Percentiles rank a stretch among this genome's conserved stretches.
Conservation (phyloP, 495 filamentous ascomycete genomes). For the Astrothelium subdiscretum region DNA sequence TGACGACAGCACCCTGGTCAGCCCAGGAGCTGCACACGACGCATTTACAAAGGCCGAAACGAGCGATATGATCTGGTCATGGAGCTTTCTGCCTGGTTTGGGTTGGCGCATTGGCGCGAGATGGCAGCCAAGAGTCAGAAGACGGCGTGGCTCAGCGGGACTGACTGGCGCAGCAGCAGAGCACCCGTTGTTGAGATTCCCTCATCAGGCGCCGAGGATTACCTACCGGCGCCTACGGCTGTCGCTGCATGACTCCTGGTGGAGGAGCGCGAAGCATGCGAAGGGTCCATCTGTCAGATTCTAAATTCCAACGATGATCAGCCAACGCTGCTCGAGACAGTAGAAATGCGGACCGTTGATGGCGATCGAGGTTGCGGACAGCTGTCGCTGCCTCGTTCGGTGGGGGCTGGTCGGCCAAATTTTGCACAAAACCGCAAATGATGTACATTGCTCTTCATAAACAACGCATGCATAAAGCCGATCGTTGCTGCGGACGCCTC, state of each 20-base stretch:
- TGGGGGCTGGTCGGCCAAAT: neutral
- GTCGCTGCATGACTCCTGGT: neutral
- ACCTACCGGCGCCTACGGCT: neutral
- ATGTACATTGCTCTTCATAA: neutral
- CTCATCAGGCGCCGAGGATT: neutral
- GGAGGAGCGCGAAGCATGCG: neutral
- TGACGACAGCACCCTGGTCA: neutral
- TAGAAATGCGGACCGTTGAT: neutral
- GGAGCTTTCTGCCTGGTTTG: neutral
- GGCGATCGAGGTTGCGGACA: neutral
- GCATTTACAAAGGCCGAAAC: neutral
- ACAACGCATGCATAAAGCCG: too few relatives aligned
- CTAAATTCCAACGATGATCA: neutral
- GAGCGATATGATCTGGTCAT: neutral
- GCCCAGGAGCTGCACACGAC: neutral
- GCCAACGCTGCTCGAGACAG: neutral
- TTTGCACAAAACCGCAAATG: neutral
- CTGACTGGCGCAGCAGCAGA: conserved; percentile 1
- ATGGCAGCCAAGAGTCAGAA: neutral
- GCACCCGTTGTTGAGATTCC: neutral
- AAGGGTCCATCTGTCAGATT: neutral
- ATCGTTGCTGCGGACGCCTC: neutral
- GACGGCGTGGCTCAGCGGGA: neutral
- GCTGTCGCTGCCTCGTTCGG: neutral
- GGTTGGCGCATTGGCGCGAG: neutral